A percentile compares a stretch with the other conserved stretches of the same genome.
These are phyloP conservation scores for Dioscorea zingiberensis DNA, from an alignment of 106 monocot genomes.

Conservation along the genomic window DNA sequence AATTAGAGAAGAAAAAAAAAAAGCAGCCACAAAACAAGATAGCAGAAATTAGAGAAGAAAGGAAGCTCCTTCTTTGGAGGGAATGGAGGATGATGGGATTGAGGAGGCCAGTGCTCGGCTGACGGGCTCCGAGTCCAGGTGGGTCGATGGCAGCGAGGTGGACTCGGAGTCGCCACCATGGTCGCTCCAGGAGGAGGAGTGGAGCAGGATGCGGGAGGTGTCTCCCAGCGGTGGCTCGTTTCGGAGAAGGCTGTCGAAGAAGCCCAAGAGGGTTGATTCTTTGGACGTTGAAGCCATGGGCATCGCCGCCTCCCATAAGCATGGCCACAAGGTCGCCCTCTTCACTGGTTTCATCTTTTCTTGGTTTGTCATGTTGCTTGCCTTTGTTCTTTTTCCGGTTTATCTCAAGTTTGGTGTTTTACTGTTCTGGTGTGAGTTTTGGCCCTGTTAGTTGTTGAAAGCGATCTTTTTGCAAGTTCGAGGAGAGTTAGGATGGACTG, in stretches of 20 bases:
- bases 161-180: conserved; percentile 51
- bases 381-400: not conserved
- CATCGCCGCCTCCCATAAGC: conserved; percentile 40
- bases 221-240: conserved; percentile 6
- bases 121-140: conserved; percentile 27
- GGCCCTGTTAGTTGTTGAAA: not conserved
- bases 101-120: conserved; percentile 9
- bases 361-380: not conserved
- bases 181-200: conserved; percentile 16
- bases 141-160: conserved; percentile 93
- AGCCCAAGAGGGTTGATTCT: conserved; percentile 58
- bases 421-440: not conserved
- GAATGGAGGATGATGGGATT: conserved; percentile 22
- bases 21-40: no score
- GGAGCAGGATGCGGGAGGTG: not conserved
- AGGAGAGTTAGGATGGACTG: no score
- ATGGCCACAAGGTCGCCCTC: conserved; percentile 48
- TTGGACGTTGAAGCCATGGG: conserved; percentile 84
- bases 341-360: no score
- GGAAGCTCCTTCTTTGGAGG: not conserved
- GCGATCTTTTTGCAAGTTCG: not conserved
- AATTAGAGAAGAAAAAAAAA: no score
- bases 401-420: not conserved
- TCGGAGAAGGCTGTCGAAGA: conserved; percentile 47
- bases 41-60: not conserved